Evolutionary conservation across 805 yeast species (phyloP).

Genomic region (Jamesozyma piceae): DNA sequence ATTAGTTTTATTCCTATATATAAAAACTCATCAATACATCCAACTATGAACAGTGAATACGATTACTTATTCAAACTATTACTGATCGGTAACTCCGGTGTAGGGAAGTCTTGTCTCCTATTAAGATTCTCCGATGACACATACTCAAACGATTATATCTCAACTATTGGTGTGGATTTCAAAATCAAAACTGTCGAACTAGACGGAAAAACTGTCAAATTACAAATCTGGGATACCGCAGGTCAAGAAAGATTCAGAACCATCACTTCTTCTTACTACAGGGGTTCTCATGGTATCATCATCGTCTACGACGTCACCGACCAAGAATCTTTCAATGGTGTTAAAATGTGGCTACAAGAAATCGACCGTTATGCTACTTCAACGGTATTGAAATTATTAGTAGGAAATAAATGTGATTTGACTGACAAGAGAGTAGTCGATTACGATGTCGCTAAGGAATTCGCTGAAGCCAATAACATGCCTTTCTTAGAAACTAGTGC

Average conservation of each 20-base stretch:
- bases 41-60: conserved; percentile 80
- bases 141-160: conserved; percentile 91
- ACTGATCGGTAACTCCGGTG: conserved; percentile 97
- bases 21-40: too few species aligned
- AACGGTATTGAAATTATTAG: conserved; percentile 89
- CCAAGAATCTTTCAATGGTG: conserved; percentile 91
- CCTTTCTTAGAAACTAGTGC: conserved; percentile 97
- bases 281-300: conserved; percentile 98
- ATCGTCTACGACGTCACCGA: conserved; percentile 97
- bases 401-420: conserved; percentile 94
- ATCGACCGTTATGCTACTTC: conserved; percentile 97
- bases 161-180: conserved; percentile 97
- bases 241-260: conserved; percentile 98
- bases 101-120: conserved; percentile 91
- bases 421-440: conserved; percentile 92
- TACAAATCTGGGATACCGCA: conserved; percentile 99
- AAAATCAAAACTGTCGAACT: conserved; percentile 80
- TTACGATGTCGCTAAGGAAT: conserved; percentile 91
- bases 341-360: conserved; percentile 97
- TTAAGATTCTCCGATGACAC: conserved; percentile 96
- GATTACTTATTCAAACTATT: conserved; percentile 91
- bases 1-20: too few species aligned
- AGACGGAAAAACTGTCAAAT: conserved; percentile 93
- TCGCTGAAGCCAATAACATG: conserved; percentile 83
- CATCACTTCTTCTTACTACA: conserved; percentile 91